A percentile compares a stretch with the other conserved stretches of the same genome.
These are phyloP conservation scores for Mycena galericulata DNA, from an alignment of 768 basidiomycete genomes.

Conservation along the genomic window DNA sequence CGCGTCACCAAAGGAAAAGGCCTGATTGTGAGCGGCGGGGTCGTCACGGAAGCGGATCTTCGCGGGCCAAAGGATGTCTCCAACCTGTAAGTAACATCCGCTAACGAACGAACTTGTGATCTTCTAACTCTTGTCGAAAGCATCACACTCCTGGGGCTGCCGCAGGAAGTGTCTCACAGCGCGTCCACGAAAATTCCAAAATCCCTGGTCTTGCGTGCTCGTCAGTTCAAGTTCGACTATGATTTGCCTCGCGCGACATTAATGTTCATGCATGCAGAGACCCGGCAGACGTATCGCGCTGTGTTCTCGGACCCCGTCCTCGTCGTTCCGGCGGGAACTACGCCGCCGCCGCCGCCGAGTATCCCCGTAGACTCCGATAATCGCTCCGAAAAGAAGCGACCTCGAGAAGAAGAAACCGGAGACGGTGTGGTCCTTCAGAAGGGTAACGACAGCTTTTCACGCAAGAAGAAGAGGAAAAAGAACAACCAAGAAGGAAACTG, in stretches of 20 bases:
- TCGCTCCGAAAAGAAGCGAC: conserved; percentile 33
- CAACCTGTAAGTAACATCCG: conserved; percentile 69
- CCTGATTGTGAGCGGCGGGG: conserved; percentile 78
- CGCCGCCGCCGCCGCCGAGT: background rate
- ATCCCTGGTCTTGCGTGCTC: conserved; percentile 77
- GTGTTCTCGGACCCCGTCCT: conserved; percentile 81
- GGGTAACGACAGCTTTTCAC: conserved; percentile 8
- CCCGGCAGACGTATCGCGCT: conserved; percentile 84
- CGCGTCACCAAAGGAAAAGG: conserved; percentile 87
- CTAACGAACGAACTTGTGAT: background rate
- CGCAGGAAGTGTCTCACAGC: conserved; percentile 76
- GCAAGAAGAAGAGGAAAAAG: conserved; percentile 49
- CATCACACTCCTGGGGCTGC: conserved; percentile 72
- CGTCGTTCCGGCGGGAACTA: conserved; percentile 59
- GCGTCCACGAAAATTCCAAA: conserved; percentile 71
- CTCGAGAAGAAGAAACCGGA: conserved; percentile 36
- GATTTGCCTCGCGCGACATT: background rate
- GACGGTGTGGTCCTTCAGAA: background rate
- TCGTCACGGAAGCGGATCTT: conserved; percentile 68
- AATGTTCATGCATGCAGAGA: conserved; percentile 61
- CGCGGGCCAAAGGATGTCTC: conserved; percentile 79
- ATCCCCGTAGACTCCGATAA: background rate
- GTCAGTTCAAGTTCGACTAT: conserved; percentile 56
- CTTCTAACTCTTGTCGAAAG: conserved; percentile 51
- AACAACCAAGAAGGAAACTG: conserved; percentile 22